Evolutionary conservation across 2,329 filamentous ascomycete genomes (phyloP), one percentile per base, ranked within the genome.

Genomic region (Xylaria sp.): DNA sequence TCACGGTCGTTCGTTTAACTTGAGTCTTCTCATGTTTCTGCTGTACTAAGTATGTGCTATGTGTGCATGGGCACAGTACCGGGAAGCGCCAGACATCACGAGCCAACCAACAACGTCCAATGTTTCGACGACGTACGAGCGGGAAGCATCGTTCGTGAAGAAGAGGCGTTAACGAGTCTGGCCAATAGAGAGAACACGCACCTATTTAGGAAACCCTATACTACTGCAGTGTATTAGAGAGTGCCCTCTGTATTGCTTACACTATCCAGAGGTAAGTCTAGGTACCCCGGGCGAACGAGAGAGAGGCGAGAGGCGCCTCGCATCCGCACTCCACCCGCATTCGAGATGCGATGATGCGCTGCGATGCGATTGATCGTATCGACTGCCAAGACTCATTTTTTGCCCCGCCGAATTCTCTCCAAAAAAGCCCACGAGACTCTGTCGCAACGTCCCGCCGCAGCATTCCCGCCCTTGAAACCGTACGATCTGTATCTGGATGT

Each of bases 91-190:
- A n/a, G 7, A 39, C 51, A 56, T 65, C 34, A 48, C 57, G 66
- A 54, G 63, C 63, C 66, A 65, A 62, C 50, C 56, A 61, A 41
- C 50, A 62, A 39, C 39, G 37, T 39, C 39, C n/a, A 51, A 51
- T 56, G 39, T 48, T 34, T 66, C 39, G 57, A 44, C 54, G 66
- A 52, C 44, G 20, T 58, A 62, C 57, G 66, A 65, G 56, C 46
- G 34, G 51, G 67, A 62, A 58, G 67, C 58, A 66, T 50, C 52
- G 12, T 52, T 69, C 67, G 63, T 66, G 58, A 66, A 50, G 67
- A 59, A 59, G 3, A 39, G 23, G 41, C 10, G 39, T 64, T 51
- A 57, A 46, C 56, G 20, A 52, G 44, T 5, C 44, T 50, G 50
- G 25, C 56, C 55, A 46, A 46, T 51, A 51, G 41, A 57, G 32